A percentile compares a stretch with the other conserved stretches of the same genome.
phyloP scores from a whole-genome alignment of 2,329 filamentous ascomycete genomes.

The Monosporascus sp. region DNA sequence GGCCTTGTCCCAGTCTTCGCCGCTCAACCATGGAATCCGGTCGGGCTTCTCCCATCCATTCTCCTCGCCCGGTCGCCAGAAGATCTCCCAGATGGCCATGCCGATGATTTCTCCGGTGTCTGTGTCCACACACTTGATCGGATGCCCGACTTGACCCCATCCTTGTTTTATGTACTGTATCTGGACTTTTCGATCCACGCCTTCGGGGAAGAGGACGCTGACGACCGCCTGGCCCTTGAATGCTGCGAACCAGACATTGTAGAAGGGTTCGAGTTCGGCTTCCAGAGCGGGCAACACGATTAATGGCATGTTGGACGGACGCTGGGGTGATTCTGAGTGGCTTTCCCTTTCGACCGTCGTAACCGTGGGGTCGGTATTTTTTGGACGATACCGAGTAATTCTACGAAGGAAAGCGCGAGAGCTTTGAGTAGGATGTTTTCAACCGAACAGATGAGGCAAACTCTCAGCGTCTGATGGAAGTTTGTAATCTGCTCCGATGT shows the following conservation, averaged over 20 bases:
- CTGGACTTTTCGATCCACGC: slow-evolving; percentile 10
- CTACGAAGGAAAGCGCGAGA: no score
- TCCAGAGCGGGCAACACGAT: slow-evolving; percentile 16
- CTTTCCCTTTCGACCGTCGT: background rate
- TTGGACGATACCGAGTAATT: no score
- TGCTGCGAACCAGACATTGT: slow-evolving; percentile 19
- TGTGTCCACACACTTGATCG: slow-evolving; percentile 19
- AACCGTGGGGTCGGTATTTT: no score
- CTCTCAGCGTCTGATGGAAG: no score
- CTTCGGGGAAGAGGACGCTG: slow-evolving; percentile 9
- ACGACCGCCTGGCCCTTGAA: slow-evolving; percentile 16
- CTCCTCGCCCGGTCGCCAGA: slow-evolving; percentile 13
- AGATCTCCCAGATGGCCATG: slow-evolving; percentile 22
- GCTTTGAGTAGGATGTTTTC: background rate
- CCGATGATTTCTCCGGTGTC: slow-evolving; percentile 18
- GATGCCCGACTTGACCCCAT: slow-evolving; percentile 11
- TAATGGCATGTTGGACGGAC: slow-evolving; percentile 13
- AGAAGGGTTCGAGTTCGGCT: slow-evolving; percentile 15
- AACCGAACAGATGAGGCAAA: background rate
- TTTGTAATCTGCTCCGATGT: no score
- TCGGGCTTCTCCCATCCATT: slow-evolving; percentile 16
- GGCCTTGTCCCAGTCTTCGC: slow-evolving; percentile 12
- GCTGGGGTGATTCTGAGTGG: background rate
- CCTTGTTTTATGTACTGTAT: slow-evolving; percentile 4
- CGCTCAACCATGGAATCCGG: slow-evolving; percentile 16